These are phyloP conservation scores for Malassezia arunalokei DNA, from an alignment of 1,284 basidiomycete species.

Conservation along the genomic window DNA sequence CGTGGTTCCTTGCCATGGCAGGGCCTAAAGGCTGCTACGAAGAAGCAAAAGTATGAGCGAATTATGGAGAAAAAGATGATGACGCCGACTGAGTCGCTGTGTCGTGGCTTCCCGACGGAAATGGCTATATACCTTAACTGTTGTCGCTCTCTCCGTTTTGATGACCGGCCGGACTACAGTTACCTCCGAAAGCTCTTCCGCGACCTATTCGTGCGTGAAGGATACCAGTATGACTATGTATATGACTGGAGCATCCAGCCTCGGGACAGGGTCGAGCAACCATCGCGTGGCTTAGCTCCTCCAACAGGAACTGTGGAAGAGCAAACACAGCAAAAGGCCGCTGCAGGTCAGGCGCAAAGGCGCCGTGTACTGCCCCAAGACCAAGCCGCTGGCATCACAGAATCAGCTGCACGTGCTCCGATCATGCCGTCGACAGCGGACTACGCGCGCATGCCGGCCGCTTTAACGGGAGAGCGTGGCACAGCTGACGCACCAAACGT, in stretches of 20 bases:
- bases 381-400: not conserved
- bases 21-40: conserved; percentile 45
- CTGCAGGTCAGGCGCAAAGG: conserved; percentile 31
- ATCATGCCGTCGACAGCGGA: not conserved
- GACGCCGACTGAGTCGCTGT: conserved; percentile 46
- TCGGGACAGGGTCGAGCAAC: conserved; percentile 31
- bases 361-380: conserved; percentile 39
- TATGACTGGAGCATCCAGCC: conserved; percentile 47
- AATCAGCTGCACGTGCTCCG: not conserved
- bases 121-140: conserved; percentile 48
- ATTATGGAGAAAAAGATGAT: conserved; percentile 48
- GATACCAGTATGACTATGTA: conserved; percentile 47
- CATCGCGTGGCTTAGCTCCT: conserved; percentile 17
- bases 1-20: conserved; percentile 46
- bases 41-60: conserved; percentile 47
- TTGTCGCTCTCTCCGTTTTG: conserved; percentile 47
- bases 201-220: conserved; percentile 47
- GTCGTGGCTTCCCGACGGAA: conserved; percentile 46
- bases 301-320: conserved; percentile 9
- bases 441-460: conserved; percentile 2
- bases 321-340: conserved; percentile 17
- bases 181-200: conserved; percentile 47
- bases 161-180: conserved; percentile 47
- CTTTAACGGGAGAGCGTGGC: not conserved
- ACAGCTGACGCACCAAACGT: not conserved